Evolutionary conservation across 345 rosid species (phyloP).

Genomic region (Salix purpurea): DNA sequence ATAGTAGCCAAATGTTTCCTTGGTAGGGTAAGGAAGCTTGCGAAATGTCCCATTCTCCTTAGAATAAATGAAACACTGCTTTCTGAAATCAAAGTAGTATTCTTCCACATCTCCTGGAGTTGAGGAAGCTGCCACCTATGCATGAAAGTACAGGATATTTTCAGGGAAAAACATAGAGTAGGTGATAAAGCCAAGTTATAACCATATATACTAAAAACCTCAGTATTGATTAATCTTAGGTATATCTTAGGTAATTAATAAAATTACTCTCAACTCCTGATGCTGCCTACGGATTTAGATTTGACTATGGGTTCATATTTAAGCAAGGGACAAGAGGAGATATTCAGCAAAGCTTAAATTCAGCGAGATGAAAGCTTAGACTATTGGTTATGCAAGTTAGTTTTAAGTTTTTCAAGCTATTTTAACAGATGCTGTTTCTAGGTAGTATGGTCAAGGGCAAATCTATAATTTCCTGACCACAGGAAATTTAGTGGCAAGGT

Average conservation of each 20-base stretch:
- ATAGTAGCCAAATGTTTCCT: constrained; percentile 82
- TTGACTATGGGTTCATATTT: too few species aligned
- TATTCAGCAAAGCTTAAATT: too few species aligned
- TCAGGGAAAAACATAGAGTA: neutral
- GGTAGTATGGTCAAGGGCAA: too few species aligned
- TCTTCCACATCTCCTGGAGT: constrained; percentile 52
- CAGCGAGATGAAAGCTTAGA: too few species aligned
- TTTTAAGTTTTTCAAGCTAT: too few species aligned
- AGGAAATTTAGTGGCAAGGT: too few species aligned
- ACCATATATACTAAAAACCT: neutral
- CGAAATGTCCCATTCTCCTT: constrained; percentile 63
- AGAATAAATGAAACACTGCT: constrained; percentile 79
- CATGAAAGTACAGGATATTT: neutral
- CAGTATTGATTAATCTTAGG: neutral
- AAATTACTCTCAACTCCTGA: neutral
- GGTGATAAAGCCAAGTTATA: neutral
- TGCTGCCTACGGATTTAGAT: too few species aligned
- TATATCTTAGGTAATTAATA: neutral
- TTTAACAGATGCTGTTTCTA: too few species aligned
- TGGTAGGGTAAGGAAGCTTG: constrained; percentile 95
- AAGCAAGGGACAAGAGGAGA: too few species aligned
- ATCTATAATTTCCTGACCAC: too few species aligned
- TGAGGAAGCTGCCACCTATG: constrained; percentile 53
- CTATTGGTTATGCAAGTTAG: too few species aligned
- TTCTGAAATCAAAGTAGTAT: constrained; percentile 88